Percentiles rank a stretch among this genome's conserved stretches.
phyloP scores from a whole-genome alignment of 805 yeast species.

The Candida chauliodis region DNA sequence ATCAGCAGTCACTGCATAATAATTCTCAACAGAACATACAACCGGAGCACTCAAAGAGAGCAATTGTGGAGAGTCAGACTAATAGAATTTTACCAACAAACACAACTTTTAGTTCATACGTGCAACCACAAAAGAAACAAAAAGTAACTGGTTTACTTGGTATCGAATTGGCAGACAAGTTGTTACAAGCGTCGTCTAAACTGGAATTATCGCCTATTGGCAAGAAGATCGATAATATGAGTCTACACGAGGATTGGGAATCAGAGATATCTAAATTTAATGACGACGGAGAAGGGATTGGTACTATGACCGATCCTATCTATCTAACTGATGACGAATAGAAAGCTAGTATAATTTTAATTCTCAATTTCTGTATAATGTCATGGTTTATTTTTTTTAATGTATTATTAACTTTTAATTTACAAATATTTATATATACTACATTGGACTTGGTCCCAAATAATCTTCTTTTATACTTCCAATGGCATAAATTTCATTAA shows the following conservation, averaged over 20 bases:
- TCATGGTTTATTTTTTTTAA: not conserved
- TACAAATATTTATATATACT: constrained; percentile 7
- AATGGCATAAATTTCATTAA: constrained; percentile 93
- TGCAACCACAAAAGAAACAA: constrained; percentile 18
- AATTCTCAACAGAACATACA: too few species aligned
- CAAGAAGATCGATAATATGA: constrained; percentile 5
- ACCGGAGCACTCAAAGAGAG: too few species aligned
- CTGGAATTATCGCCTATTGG: constrained; percentile 5
- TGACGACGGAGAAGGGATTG: not conserved
- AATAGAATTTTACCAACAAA: too few species aligned
- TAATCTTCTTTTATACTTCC: constrained; percentile 98
- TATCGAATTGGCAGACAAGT: constrained; percentile 10
- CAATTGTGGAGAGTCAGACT: too few species aligned
- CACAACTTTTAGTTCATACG: too few species aligned
- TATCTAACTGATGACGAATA: constrained; percentile 3
- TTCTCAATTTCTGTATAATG: not conserved
- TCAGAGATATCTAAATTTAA: not conserved
- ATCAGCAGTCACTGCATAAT: too few species aligned
- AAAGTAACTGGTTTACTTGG: constrained; percentile 12
- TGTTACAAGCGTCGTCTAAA: not conserved
- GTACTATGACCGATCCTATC: constrained; percentile 5
- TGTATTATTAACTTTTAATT: not conserved
- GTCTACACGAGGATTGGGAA: constrained; percentile 6
- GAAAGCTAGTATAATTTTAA: not conserved
- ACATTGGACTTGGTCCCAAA: constrained; percentile 70